Base-by-base conservation (phyloP, 345 rosid species). In the Leavenworthia alabamica region DNA sequence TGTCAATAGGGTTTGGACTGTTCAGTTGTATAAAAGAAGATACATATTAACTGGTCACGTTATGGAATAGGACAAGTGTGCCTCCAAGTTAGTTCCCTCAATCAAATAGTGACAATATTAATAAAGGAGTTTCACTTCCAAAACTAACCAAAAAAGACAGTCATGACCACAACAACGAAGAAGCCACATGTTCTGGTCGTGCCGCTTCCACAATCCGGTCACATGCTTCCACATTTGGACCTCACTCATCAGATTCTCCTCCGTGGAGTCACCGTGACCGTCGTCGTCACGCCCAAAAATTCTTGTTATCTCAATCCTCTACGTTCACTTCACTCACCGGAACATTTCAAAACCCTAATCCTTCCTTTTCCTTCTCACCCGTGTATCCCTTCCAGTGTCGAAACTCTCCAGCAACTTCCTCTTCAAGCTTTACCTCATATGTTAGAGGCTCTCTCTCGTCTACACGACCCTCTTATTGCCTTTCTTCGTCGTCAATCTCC, bases 161-260 rank as follows among this genome's bases (percentile, higher is more conserved):
- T 63, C 51, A 60, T 45, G 60, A 1, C 49, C 8, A 6, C 10
- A 16, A 17, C 14, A 17, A 29, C 59, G 43, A 17, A 41, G 62
- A 57, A 58, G 1, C 70, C 79, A 1, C 89, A 82, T 70, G 36
- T 87, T 31, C 80, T 87, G 7, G 70, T 88, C 26, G 70, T 72
- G 31, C 89, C 96, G 6, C 80, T 73, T 71, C 80, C 82, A 2
- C 31, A 82, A 8, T 64, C 71, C 9, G 96, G 92, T 56, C 96
- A 88, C 72, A 44, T 88, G 52, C 77, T 85, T 60, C 84, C 92
- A 37, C 80, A 85, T 62, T 79, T 85, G 28, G 96, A 85, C 60
- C 83, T 88, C 70, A 69, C 89, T 50, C 72, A 74, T 54, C 72
- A 70, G 3, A 60, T 85, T 3, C 73, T 72, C 72, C 16, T 19